Base-by-base conservation (phyloP, 441 rosid species). In the Kokia cookei region DNA sequence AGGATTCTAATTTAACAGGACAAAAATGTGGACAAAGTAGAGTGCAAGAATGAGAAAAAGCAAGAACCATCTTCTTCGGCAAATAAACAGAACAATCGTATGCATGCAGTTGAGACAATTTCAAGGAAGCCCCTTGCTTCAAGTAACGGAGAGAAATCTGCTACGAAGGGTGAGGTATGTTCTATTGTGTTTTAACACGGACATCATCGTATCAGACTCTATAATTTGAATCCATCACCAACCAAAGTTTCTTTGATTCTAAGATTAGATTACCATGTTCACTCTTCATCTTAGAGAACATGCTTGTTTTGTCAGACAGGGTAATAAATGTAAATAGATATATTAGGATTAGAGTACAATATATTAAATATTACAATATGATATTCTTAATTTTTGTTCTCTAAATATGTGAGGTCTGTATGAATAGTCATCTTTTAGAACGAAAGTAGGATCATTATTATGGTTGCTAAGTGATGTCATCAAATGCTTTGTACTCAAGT, bases 81-180 rank as follows among this genome's bases (percentile, higher is more conserved):
- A 55, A 85, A 76, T 75, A 84, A 84, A 74, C 55, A 79, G 32
- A 88, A 76, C 63, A 84, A 59, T 76, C 1, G 12, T 66, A 83
- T 84, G 74, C 66, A 71, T 70, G 69, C 66, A 47, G 73, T 67
- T 43, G 84, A 78, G 57, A n/a, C 66, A 51, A 43, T 53, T 71
- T 70, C 55, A 58, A n/a, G 66, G 11, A 42, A 37, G 61, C 64
- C 73, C 50, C 42, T 15, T 64, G 72, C 82, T 50, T 57, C 83
- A 24, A 65, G 69, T 27, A 76, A 69, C 74, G 75, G 83, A 47
- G 90, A 83, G 87, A 93, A 79, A 83, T 82, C 93, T 12, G 73
- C 83, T 65, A 24, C 84, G 60, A 93, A 79, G 87, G 83, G 80
- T 55, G 98, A 93, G 89, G 99, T 96, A 86, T 69, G 83, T 74